Base-by-base conservation (phyloP, 176 grass and related monocot genomes). In the Microstegium vimineum region DNA sequence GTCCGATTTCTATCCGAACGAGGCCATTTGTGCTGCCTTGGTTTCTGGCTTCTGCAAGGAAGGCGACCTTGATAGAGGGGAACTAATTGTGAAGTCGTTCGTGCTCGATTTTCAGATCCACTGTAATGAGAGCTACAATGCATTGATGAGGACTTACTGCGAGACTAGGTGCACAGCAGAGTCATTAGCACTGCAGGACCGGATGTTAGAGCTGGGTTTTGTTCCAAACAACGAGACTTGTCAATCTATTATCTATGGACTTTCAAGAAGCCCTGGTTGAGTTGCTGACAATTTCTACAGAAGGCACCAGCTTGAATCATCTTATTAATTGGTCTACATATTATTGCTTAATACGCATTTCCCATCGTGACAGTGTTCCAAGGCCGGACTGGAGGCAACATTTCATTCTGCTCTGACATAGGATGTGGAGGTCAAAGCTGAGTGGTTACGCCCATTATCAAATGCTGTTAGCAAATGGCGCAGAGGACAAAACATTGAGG, bases 131-230 rank as follows among this genome's bases (percentile, higher is more conserved):
- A 87, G 92, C 80, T 98, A 84, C 71, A 94, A 93, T 90, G 47
- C 71, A 28, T 62, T 98, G 63, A 87, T 94, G 69, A 91, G 63
- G 45, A 64, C 86, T 66, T 94, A 79, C 69, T 98, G 88, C 49
- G 68, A 76, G 43, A 79, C 66, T 77, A 91, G 54, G 73, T 81
- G 84, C 72, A 86, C 73, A 9, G 14, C 18, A 34, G 87, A 92
- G 56, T 82, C 86, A 57, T 28, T 94, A 4, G 86, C 82, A 51
- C 71, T 98, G 43, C 92, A 94, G 75, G 86, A 91, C 20, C 93
- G 92, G 56, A 93, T 98, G 92, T 70, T 87, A 62, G 62, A 86
- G 63, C 33, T 91, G 71, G 95, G 95, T 56, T 94, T 93, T 83
- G 67, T 93, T 69, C 90, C 92, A 30, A 94, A 74, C 88, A 86